Percentiles rank a stretch among this genome's conserved stretches.
These are phyloP conservation scores for Blastobotrys petasosporus DNA, from an alignment of 1,139 yeast species.

Conservation along the genomic window DNA sequence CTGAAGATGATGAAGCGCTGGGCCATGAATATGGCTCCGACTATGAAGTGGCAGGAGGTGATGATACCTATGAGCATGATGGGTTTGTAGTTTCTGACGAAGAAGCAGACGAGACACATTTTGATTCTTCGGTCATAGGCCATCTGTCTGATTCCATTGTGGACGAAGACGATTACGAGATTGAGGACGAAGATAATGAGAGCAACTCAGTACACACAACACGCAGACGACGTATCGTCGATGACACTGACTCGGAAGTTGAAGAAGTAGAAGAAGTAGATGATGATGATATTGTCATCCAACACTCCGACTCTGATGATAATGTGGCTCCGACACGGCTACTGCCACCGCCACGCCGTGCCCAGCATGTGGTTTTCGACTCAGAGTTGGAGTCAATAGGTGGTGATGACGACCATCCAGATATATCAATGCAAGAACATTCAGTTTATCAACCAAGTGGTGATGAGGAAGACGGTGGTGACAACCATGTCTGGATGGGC, in stretches of 20 bases:
- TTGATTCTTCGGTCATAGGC: neutral
- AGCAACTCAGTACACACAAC: neutral
- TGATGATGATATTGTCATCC: no score
- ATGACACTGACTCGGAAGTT: neutral
- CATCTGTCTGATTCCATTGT: conserved; percentile 3
- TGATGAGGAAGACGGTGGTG: neutral
- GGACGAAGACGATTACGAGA: conserved; percentile 15
- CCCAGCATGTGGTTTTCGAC: no score
- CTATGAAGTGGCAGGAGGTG: conserved; percentile 9
- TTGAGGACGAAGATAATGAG: conserved; percentile 5
- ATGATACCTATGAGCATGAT: conserved; percentile 13
- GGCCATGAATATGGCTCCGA: conserved; percentile 7
- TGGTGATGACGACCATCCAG: no score
- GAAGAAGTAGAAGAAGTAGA: conserved; percentile 7
- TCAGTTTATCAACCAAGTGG: neutral
- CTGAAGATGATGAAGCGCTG: conserved; percentile 13
- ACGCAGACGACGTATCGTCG: neutral
- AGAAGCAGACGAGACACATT: conserved; percentile 7
- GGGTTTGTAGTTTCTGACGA: conserved; percentile 15
- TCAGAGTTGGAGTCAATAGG: no score
- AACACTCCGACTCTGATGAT: neutral
- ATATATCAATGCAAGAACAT: no score
- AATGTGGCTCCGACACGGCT: no score
- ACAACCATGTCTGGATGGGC: neutral
- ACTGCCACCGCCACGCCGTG: no score